phyloP scores from a whole-genome alignment of 75 land plant genomes.

The Selaginella tamariscina region DNA sequence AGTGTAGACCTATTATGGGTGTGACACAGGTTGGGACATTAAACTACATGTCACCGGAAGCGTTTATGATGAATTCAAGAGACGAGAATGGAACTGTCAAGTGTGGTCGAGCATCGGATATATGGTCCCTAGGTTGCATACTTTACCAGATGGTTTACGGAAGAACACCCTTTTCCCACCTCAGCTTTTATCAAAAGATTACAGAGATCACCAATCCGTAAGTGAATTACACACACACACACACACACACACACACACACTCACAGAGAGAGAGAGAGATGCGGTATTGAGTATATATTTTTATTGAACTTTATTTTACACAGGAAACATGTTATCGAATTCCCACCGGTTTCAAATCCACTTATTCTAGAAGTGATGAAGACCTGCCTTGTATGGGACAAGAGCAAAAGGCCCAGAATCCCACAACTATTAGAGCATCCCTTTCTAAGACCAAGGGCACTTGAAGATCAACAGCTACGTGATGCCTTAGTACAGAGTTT shows the following conservation, averaged over 20 bases:
- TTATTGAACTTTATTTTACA: no score
- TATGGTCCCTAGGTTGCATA: conserved; percentile 98
- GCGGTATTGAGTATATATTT: no score
- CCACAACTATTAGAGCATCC: conserved; percentile 80
- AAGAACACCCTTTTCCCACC: conserved; percentile 74
- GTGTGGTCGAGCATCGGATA: conserved; percentile 92
- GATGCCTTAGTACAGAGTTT: conserved; percentile 26
- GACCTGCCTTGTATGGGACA: conserved; percentile 75
- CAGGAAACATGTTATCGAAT: conserved; percentile 51
- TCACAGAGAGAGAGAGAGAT: no score
- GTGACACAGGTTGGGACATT: conserved; percentile 82
- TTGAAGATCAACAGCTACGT: conserved; percentile 18
- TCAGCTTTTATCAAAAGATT: conserved; percentile 77
- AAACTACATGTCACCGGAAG: conserved; percentile 97
- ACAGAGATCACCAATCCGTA: conserved; percentile 65
- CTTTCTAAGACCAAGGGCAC: conserved; percentile 55
- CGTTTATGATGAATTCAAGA: conserved; percentile 74
- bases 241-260: no score
- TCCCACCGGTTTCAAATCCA: conserved; percentile 58
- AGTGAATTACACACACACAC: no score
- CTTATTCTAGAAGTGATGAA: conserved; percentile 77
- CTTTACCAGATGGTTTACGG: conserved; percentile 97
- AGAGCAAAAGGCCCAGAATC: conserved; percentile 59
- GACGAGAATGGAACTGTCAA: conserved; percentile 71
- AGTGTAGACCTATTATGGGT: background rate